Evolutionary conservation across 2,329 filamentous ascomycete genomes (phyloP).

Genomic region (Sporothrix euskadiensis): DNA sequence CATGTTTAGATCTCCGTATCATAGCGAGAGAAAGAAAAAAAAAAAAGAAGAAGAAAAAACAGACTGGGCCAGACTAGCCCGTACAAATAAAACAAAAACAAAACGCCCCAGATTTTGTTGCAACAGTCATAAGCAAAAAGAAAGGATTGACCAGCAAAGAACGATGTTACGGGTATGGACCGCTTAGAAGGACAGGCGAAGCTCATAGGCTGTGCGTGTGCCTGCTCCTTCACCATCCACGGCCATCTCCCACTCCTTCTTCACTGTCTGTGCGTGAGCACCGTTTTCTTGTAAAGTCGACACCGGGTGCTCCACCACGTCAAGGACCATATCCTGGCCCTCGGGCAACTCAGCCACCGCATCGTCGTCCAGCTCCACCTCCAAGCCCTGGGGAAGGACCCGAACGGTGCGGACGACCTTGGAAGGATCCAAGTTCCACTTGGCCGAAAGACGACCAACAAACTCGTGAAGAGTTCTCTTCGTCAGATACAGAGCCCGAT

Average conservation of each 20-base stretch:
- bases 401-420: conserved; percentile 71
- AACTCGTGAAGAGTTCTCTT: conserved; percentile 76
- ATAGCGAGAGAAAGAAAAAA: not conserved
- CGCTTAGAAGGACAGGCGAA: conserved; percentile 51
- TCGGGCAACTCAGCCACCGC: conserved; percentile 80
- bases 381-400: conserved; percentile 70
- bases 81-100: not conserved
- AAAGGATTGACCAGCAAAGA: not conserved
- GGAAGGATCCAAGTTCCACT: conserved; percentile 76
- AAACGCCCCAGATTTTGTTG: not conserved
- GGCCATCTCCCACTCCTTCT: conserved; percentile 64
- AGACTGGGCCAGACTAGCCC: not conserved
- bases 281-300: conserved; percentile 37
- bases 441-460: conserved; percentile 68
- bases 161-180: not conserved
- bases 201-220: conserved; percentile 44
- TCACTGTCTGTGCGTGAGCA: conserved; percentile 37
- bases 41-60: not conserved
- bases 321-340: conserved; percentile 85
- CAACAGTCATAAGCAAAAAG: not conserved
- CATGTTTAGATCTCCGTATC: not conserved
- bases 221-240: conserved; percentile 47
- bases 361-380: conserved; percentile 88
- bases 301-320: conserved; percentile 54
- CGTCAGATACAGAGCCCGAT: conserved; percentile 83